Conservation (phyloP, 208 protist species). For the Leishmania gerbilli region DNA sequence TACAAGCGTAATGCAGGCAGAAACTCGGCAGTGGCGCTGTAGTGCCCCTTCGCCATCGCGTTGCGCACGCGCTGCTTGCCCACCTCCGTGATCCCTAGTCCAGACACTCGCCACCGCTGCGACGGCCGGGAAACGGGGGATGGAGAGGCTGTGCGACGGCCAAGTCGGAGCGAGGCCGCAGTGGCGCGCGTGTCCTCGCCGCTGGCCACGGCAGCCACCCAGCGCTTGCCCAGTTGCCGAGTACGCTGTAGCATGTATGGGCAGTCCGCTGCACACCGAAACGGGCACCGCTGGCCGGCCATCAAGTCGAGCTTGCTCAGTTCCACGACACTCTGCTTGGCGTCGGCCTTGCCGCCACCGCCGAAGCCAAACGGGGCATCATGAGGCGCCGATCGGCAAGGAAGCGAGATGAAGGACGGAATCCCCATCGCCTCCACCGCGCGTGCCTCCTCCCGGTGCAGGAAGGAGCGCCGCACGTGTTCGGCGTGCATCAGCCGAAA, state of each 20-base stretch:
- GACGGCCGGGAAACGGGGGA: not conserved
- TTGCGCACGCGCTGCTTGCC: conserved; percentile 28
- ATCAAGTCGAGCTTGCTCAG: conserved; percentile 47
- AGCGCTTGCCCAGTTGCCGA: conserved; percentile 18
- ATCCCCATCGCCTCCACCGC: conserved; percentile 38
- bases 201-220: conserved; percentile 7
- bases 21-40: conserved; percentile 13
- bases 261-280: conserved; percentile 44
- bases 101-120: not conserved
- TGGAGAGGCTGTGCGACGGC: not conserved
- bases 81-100: conserved; percentile 13
- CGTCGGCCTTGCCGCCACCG: not conserved
- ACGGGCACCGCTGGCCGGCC: conserved; percentile 37
- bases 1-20: conserved; percentile 14
- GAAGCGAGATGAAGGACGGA: conserved; percentile 27
- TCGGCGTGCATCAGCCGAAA: conserved; percentile 36
- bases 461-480: conserved; percentile 35
- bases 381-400: not conserved
- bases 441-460: conserved; percentile 44
- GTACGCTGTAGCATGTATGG: conserved; percentile 33
- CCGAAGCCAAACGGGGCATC: not conserved
- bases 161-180: not conserved
- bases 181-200: not conserved
- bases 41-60: conserved; percentile 19
- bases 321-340: not conserved